Percentiles rank a stretch among this genome's conserved stretches.
Conservation (phyloP, 768 basidiomycete genomes). For the Auriscalpium vulgare region DNA sequence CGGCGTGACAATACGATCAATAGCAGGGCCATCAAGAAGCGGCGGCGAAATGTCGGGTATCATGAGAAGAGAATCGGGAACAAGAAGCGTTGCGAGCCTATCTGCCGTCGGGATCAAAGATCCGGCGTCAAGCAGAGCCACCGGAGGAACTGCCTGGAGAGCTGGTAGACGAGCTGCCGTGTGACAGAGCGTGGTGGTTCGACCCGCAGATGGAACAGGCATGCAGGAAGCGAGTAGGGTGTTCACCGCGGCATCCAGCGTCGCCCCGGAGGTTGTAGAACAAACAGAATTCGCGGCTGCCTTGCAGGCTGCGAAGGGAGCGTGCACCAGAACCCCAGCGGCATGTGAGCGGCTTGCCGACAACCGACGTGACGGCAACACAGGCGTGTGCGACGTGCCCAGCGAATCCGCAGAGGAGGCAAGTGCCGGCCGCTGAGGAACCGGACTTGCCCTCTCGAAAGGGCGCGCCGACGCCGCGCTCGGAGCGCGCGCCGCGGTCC, state of each 20-base stretch:
- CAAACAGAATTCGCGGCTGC: not conserved
- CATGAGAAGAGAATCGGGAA: not conserved
- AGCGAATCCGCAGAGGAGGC: not conserved
- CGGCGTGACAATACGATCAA: not conserved
- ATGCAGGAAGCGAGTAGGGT: too few relatives aligned
- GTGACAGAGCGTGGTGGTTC: too few relatives aligned
- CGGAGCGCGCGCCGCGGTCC: not conserved
- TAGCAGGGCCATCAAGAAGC: not conserved
- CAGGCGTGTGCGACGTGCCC: not conserved
- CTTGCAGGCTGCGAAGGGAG: not conserved
- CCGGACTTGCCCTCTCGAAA: not conserved
- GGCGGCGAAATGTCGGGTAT: not conserved
- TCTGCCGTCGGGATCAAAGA: not conserved
- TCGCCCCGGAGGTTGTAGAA: too few relatives aligned
- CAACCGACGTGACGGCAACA: not conserved
- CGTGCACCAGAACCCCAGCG: not conserved
- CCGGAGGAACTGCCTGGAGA: not conserved
- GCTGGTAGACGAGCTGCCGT: not conserved
- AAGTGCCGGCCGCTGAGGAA: not conserved
- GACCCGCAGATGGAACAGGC: too few relatives aligned
- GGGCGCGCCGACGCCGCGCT: not conserved
- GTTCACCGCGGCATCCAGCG: too few relatives aligned
- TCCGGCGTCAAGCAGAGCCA: not conserved
- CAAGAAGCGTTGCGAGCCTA: too few relatives aligned
- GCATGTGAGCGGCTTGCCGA: not conserved